Base-by-base conservation (phyloP, 2,329 filamentous ascomycete genomes). In the Xylaria sp. region DNA sequence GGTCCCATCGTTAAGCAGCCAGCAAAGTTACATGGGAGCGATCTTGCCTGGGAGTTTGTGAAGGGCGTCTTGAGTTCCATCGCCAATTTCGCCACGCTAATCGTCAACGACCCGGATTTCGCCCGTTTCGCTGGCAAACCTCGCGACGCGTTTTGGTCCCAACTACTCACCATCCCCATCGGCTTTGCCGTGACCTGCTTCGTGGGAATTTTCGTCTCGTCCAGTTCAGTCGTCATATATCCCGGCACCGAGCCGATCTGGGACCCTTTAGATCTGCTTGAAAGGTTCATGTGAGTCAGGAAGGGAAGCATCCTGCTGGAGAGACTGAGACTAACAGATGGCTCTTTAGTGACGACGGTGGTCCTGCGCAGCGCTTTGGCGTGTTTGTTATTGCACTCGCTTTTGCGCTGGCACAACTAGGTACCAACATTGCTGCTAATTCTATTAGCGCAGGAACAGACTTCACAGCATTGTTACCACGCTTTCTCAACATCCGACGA, bases 391-490 rank as follows among this genome's bases (percentile, higher is more conserved):
- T 94, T 71, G 85, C 91, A 0, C 76, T 84, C 1, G 90, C 90
- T 1, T 94, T 94, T 74, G 86, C 92, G 0, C 86, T 97, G 9
- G 93, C 93, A 6, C 93, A 96, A 80, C 85, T 97, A 2, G 93
- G 92, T 18, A 96, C 93, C 48, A 97, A 97, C 75, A 94, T 97
- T 72, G 92, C 93, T 0, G 93, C 94, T 66, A 97, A 97, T 82
- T 93, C 90, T 0, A 91, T 96, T 69, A 94, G 92, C 0, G 93
- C 92, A 6, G 92, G 92, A 20, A 94, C 92, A 0, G 93, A 96
- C 73, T 86, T 97, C 87, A 93, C 92, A 0, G 93, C 93, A 0
- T 84, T 97, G 12, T 82, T 94, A 2, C 94, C 94, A 0, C 90
- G 92, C 20, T 97, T 88, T 80, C 84, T 97, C 77, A 94, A 91